Percentiles rank a stretch among this genome's conserved stretches.
phyloP scores from a whole-genome alignment of 176 grass and related monocot genomes.

The Paspalum vaginatum region DNA sequence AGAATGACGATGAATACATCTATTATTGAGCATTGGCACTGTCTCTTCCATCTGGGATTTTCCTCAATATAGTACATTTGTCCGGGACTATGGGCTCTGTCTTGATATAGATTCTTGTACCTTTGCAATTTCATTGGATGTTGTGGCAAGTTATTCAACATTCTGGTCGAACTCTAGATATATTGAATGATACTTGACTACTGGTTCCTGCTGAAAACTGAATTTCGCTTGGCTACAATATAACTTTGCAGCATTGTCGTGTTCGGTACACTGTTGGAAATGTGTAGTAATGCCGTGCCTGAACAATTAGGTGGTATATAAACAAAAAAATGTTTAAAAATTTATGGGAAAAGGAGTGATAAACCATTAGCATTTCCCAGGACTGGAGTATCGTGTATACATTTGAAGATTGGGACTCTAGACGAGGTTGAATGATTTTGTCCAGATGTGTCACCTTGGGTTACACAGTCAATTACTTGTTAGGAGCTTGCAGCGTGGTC shows the following conservation, averaged over 20 bases:
- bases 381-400: not conserved
- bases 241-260: slow-evolving; percentile 8
- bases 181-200: not conserved
- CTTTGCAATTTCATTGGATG: not conserved
- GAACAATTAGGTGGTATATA: not conserved
- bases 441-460: slow-evolving; percentile 4
- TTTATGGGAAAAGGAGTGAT: slow-evolving; percentile 26
- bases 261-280: not conserved
- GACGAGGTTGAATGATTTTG: not conserved
- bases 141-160: slow-evolving; percentile 21
- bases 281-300: not conserved
- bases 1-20: not conserved
- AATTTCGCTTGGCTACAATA: not conserved
- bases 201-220: slow-evolving; percentile 1
- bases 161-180: not conserved
- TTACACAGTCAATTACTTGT: not conserved
- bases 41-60: not conserved
- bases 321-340: not conserved
- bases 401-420: not conserved
- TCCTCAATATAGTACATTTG: not conserved
- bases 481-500: not conserved
- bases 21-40: not conserved
- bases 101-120: not conserved
- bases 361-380: not conserved
- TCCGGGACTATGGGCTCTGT: not conserved